phyloP scores from a whole-genome alignment of 345 rosid species.

The Citrus medica region DNA sequence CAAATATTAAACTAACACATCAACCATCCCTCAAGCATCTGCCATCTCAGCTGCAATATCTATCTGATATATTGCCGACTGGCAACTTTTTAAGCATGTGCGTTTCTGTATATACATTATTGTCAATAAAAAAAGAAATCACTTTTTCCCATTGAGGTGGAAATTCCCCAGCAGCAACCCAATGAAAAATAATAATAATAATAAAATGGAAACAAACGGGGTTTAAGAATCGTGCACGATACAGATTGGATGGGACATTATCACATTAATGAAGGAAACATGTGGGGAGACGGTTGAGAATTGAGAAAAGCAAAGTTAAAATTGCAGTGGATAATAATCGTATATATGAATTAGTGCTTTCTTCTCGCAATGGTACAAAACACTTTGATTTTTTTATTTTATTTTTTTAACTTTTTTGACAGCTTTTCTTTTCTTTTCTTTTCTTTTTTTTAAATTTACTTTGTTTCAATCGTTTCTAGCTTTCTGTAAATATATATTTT shows the following conservation, averaged over 20 bases:
- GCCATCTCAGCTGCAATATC: not conserved
- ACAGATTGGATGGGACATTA: not conserved
- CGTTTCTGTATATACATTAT: not conserved
- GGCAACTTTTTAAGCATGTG: not conserved
- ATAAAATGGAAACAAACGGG: not conserved
- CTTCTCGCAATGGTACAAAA: too few species aligned
- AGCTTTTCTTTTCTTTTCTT: not conserved
- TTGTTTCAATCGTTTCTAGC: not conserved
- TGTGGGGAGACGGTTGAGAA: not conserved
- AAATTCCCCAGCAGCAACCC: not conserved
- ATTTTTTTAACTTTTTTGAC: not conserved
- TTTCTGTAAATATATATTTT: not conserved
- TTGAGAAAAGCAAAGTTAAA: not conserved
- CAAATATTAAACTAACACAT: not conserved
- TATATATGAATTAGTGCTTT: not conserved
- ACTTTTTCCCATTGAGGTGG: not conserved
- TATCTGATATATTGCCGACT: not conserved
- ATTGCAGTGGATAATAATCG: not conserved
- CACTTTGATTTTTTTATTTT: not conserved
- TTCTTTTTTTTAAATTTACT: too few species aligned
- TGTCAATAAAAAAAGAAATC: not conserved
- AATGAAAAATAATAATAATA: not conserved
- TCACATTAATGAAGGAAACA: not conserved
- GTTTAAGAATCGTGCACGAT: slow-evolving; percentile 11
- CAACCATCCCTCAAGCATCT: not conserved